These are phyloP conservation scores for Acorus calamus DNA, from an alignment of 106 monocot species.

Conservation along the genomic window DNA sequence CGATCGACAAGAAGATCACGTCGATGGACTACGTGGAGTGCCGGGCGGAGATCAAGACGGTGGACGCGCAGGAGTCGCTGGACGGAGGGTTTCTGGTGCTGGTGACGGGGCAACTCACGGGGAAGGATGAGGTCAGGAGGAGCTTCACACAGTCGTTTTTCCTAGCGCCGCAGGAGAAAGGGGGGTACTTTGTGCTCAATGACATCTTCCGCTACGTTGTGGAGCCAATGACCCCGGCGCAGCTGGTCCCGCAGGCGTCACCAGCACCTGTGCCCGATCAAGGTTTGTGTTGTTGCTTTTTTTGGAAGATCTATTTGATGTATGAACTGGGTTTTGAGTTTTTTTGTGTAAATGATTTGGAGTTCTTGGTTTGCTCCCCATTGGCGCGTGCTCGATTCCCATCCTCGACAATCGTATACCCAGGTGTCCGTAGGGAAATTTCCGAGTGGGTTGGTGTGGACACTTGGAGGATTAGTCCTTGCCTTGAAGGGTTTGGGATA, in stretches of 20 bases:
- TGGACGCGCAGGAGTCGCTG: constrained; percentile 76
- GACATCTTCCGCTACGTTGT: constrained; percentile 70
- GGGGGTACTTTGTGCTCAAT: constrained; percentile 77
- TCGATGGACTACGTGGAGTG: constrained; percentile 45
- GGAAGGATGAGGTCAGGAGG: constrained; percentile 44
- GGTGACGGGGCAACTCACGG: constrained; percentile 66
- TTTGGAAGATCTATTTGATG: too few relatives aligned
- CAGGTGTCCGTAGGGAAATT: too few relatives aligned
- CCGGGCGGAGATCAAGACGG: constrained; percentile 59
- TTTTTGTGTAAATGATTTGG: too few relatives aligned
- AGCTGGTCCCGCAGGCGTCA: background rate
- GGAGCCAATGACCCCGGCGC: constrained; percentile 19
- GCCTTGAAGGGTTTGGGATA: too few relatives aligned
- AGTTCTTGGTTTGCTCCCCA: too few relatives aligned
- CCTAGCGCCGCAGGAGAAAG: constrained; percentile 84
- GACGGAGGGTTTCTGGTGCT: constrained; percentile 73
- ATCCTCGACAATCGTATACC: too few relatives aligned
- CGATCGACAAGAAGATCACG: constrained; percentile 80
- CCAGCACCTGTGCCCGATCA: constrained; percentile 6
- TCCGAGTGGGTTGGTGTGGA: too few relatives aligned
- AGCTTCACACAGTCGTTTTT: constrained; percentile 88
- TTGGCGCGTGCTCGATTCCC: too few relatives aligned
- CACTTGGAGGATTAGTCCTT: too few relatives aligned
- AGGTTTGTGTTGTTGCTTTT: constrained; percentile 14
- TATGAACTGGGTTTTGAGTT: too few relatives aligned